Percentiles rank a stretch among this genome's conserved stretches.
These are phyloP conservation scores for Sarocladium kiliense DNA, from an alignment of 2,329 filamentous ascomycete genomes.

Conservation along the genomic window DNA sequence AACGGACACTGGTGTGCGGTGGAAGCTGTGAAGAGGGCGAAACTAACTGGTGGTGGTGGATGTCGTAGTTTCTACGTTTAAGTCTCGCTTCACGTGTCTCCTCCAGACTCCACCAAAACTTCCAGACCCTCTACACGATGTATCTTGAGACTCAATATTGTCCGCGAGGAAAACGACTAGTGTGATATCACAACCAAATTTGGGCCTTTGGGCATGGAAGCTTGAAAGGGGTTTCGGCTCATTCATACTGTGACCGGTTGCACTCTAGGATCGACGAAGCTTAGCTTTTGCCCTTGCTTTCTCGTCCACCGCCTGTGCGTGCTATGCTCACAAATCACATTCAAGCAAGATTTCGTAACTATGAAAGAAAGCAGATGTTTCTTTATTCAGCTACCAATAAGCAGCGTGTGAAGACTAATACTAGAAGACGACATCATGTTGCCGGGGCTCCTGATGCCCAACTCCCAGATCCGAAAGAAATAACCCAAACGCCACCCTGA, in stretches of 20 bases:
- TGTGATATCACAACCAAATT: too few relatives aligned
- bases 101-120: not conserved
- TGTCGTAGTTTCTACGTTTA: not conserved
- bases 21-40: not conserved
- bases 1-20: not conserved
- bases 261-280: too few relatives aligned
- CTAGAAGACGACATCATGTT: not conserved
- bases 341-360: not conserved
- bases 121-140: too few relatives aligned
- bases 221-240: too few relatives aligned
- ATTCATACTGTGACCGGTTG: too few relatives aligned
- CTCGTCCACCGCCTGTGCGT: too few relatives aligned
- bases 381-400: not conserved
- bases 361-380: not conserved
- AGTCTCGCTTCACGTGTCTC: not conserved
- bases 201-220: too few relatives aligned
- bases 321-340: too few relatives aligned
- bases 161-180: too few relatives aligned
- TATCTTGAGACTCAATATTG: too few relatives aligned
- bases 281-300: too few relatives aligned
- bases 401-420: not conserved
- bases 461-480: not conserved
- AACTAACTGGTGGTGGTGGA: not conserved
- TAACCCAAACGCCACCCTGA: conserved; percentile 12
- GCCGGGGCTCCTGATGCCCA: not conserved